Evolutionary conservation across 208 protist genomes (phyloP).

Genomic region (Leishmania guyanensis): DNA sequence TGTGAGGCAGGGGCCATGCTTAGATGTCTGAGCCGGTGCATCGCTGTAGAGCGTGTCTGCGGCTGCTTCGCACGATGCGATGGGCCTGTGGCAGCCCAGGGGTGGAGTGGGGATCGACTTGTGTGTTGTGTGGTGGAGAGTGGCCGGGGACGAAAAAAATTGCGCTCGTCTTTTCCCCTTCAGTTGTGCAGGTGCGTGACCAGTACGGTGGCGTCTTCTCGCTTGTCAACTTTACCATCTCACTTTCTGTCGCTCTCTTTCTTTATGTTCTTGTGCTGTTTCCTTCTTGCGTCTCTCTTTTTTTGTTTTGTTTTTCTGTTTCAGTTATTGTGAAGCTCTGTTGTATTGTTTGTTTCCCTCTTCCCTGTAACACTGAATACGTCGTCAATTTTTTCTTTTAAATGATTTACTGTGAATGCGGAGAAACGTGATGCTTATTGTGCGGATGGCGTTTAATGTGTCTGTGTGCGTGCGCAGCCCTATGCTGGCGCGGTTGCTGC

Average conservation of each 20-base stretch:
- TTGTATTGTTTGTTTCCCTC: neutral
- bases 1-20: neutral
- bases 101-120: neutral
- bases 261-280: neutral
- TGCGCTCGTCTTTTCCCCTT: neutral
- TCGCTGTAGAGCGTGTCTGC: neutral
- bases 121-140: neutral
- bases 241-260: neutral
- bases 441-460: neutral
- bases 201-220: neutral
- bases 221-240: neutral
- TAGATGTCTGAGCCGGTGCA: neutral
- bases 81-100: neutral
- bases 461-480: neutral
- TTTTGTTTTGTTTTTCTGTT: slow-evolving; percentile 3
- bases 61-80: neutral
- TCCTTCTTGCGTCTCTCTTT: neutral
- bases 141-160: too few relatives aligned
- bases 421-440: neutral
- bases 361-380: neutral
- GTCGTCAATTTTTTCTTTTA: neutral
- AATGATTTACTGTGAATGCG: neutral
- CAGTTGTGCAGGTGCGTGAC: neutral
- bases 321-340: neutral
- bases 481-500: slow-evolving; percentile 3